Conservation (phyloP, 441 rosid species). For the Gossypium trilobum region DNA sequence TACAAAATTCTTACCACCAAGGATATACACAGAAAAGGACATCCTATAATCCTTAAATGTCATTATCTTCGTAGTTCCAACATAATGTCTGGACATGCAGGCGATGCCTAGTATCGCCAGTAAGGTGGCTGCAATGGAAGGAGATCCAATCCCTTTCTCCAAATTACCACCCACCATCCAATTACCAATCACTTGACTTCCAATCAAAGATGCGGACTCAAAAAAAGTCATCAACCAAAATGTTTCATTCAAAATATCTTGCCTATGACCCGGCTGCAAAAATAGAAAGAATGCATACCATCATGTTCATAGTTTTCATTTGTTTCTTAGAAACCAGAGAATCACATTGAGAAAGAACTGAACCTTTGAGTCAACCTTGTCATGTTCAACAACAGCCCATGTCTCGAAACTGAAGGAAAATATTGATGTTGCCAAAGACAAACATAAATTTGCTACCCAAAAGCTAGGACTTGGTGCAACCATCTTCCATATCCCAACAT, state of each 20-base stretch:
- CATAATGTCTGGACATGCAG: constrained; percentile 39
- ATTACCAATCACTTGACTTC: constrained; percentile 69
- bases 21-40: constrained; percentile 45
- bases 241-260: constrained; percentile 57
- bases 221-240: constrained; percentile 87
- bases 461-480: constrained; percentile 40
- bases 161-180: constrained; percentile 45
- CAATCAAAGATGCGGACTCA: constrained; percentile 64
- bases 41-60: constrained; percentile 32
- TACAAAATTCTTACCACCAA: constrained; percentile 45
- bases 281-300: constrained; percentile 4
- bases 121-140: constrained; percentile 35
- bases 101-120: constrained; percentile 47
- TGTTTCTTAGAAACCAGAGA: neutral
- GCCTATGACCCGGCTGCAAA: constrained; percentile 73
- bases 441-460: constrained; percentile 49
- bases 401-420: constrained; percentile 78
- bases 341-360: neutral
- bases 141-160: constrained; percentile 37
- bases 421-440: constrained; percentile 61
- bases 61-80: constrained; percentile 35
- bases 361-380: constrained; percentile 45
- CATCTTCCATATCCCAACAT: constrained; percentile 68
- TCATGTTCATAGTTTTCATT: neutral
- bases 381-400: constrained; percentile 69